phyloP scores from a whole-genome alignment of 495 filamentous ascomycete species.

The Monascus purpureus region DNA sequence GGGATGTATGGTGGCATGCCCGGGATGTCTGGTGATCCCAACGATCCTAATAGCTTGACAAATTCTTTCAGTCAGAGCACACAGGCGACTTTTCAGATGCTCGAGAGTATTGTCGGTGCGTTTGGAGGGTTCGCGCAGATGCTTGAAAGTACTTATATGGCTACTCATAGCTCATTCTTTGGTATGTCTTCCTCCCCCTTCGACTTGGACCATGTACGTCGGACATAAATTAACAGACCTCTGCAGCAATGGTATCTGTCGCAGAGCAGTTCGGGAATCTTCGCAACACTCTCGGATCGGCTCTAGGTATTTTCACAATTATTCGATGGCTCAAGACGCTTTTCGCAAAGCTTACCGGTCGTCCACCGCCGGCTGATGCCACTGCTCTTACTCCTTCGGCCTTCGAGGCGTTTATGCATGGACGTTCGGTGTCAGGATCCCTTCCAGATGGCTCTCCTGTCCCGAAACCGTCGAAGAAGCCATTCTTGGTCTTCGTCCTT shows the following conservation, averaged over 20 bases:
- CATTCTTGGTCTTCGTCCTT: slow-evolving; percentile 87
- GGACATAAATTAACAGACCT: background rate
- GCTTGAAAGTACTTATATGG: slow-evolving; percentile 99
- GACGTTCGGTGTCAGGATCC: slow-evolving; percentile 22
- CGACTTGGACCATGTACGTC: background rate
- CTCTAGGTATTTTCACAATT: slow-evolving; percentile 88
- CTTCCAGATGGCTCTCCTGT: slow-evolving; percentile 42
- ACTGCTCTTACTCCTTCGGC: slow-evolving; percentile 74
- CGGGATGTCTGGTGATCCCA: slow-evolving; percentile 46
- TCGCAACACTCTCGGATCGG: slow-evolving; percentile 85
- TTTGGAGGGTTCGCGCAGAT: slow-evolving; percentile 96
- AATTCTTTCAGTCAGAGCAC: slow-evolving; percentile 84
- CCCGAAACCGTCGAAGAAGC: slow-evolving; percentile 75
- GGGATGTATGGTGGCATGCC: slow-evolving; percentile 30
- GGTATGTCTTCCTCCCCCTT: slow-evolving; percentile 42
- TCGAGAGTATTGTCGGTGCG: slow-evolving; percentile 96
- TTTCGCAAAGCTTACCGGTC: slow-evolving; percentile 86
- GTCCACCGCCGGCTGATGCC: slow-evolving; percentile 75
- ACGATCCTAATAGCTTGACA: slow-evolving; percentile 86
- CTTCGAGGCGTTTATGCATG: slow-evolving; percentile 70
- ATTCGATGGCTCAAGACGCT: slow-evolving; percentile 87
- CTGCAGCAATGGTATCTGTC: slow-evolving; percentile 90
- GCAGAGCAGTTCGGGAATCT: slow-evolving; percentile 94
- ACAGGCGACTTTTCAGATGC: slow-evolving; percentile 95
- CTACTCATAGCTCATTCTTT: slow-evolving; percentile 97